These are phyloP conservation scores for Thermothielavioides terrestris DNA, from an alignment of 495 filamentous ascomycete species.

Conservation along the genomic window DNA sequence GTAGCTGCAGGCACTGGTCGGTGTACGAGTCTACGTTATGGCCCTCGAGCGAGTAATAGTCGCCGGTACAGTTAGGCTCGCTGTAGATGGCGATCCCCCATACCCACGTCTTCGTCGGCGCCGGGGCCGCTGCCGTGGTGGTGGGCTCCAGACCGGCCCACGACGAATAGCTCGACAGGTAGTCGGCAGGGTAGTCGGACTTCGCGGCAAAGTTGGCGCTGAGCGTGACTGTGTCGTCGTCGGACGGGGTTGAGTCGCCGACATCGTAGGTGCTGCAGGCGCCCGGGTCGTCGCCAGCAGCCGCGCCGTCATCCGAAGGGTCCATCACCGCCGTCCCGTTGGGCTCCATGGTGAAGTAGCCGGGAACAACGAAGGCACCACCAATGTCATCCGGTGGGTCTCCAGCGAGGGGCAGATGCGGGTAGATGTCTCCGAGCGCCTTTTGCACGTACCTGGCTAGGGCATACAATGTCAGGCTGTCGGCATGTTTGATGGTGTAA, in stretches of 20 bases:
- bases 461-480: not conserved
- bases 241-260: not conserved
- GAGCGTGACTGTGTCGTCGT: not conserved
- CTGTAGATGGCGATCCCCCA: too few relatives aligned
- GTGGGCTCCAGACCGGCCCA: not conserved
- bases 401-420: not conserved
- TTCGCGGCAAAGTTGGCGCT: not conserved
- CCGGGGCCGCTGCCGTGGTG: too few relatives aligned
- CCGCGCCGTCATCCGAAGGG: not conserved
- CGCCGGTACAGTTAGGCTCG: too few relatives aligned
- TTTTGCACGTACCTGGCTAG: not conserved
- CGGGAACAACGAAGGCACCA: not conserved
- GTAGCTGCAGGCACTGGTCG: too few relatives aligned
- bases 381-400: not conserved
- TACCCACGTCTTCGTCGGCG: too few relatives aligned
- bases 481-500: not conserved
- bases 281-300: not conserved
- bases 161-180: not conserved
- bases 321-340: not conserved
- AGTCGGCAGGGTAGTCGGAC: not conserved
- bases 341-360: not conserved
- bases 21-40: too few relatives aligned
- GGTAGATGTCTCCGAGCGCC: not conserved
- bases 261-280: not conserved
- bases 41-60: too few relatives aligned